Evolutionary conservation across 495 filamentous ascomycete genomes (phyloP).

Genomic region (Geoglossum glabrum): DNA sequence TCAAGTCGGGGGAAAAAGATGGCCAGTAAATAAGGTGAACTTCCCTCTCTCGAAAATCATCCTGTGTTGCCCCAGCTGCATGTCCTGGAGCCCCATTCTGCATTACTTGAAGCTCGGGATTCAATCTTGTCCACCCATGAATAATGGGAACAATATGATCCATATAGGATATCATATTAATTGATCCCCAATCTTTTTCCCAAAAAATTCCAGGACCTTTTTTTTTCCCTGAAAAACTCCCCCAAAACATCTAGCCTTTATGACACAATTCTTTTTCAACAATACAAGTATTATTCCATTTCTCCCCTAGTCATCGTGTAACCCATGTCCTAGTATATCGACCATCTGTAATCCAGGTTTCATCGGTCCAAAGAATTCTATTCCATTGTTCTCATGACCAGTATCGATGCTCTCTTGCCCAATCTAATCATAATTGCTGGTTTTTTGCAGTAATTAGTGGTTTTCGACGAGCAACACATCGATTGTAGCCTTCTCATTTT

Average conservation of each 20-base stretch:
- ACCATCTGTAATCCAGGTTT: conserved; percentile 8
- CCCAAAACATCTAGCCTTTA: conserved; percentile 14
- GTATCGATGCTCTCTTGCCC: not conserved
- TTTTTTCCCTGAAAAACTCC: conserved; percentile 7
- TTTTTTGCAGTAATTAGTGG: not conserved
- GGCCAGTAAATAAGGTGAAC: conserved; percentile 11
- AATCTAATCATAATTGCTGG: too few species aligned
- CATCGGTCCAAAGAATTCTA: conserved; percentile 8
- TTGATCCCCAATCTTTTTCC: conserved; percentile 12
- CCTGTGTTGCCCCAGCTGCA: conserved; percentile 4
- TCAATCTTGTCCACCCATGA: conserved; percentile 5
- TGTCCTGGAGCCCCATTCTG: conserved; percentile 9
- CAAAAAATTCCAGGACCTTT: conserved; percentile 12
- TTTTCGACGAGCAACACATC: not conserved
- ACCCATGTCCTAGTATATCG: conserved; percentile 5
- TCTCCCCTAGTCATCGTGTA: conserved; percentile 8
- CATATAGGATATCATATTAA: conserved; percentile 6
- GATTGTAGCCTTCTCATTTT: not conserved
- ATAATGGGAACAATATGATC: conserved; percentile 6
- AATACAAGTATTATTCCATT: conserved; percentile 13
- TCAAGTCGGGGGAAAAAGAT: conserved; percentile 12
- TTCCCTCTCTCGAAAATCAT: not conserved
- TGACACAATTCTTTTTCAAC: conserved; percentile 9
- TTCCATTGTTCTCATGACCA: not conserved
- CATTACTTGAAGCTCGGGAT: conserved; percentile 8